Percentiles rank a stretch among this genome's conserved stretches.
Evolutionary conservation across 768 basidiomycete species (phyloP).

Genomic region (Leccinum variicolor): DNA sequence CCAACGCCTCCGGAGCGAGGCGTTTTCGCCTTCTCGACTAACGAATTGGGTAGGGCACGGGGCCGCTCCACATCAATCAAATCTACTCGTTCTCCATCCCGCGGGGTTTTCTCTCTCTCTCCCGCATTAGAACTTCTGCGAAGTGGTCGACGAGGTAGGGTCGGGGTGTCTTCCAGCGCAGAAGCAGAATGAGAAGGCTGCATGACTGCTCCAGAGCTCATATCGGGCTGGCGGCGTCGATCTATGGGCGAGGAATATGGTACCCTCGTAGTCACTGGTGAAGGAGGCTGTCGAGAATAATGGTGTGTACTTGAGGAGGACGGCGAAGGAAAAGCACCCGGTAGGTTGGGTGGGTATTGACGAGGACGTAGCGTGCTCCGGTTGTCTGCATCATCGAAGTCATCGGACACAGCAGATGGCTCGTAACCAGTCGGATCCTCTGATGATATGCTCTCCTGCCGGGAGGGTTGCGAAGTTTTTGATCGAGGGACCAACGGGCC

Average conservation of each 20-base stretch:
- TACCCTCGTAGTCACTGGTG: slow-evolving; percentile 30
- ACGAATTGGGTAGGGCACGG: slow-evolving; percentile 13
- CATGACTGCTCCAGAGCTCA: slow-evolving; percentile 16
- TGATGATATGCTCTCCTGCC: slow-evolving; percentile 71
- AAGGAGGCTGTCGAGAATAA: slow-evolving; percentile 37
- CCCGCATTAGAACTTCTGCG: slow-evolving; percentile 29
- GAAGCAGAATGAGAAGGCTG: slow-evolving; percentile 28
- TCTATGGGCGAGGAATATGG: slow-evolving; percentile 22
- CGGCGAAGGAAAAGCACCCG: slow-evolving; percentile 26
- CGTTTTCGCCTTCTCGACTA: slow-evolving; percentile 15
- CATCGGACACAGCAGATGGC: slow-evolving; percentile 49
- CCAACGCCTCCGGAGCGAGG: slow-evolving; percentile 14
- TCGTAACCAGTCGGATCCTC: slow-evolving; percentile 67
- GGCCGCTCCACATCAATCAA: slow-evolving; percentile 18
- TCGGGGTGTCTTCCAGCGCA: slow-evolving; percentile 30
- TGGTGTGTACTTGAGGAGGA: slow-evolving; percentile 40
- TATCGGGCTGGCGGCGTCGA: slow-evolving; percentile 27
- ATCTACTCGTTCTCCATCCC: slow-evolving; percentile 25
- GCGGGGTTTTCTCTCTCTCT: slow-evolving; percentile 20
- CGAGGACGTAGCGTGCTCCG: slow-evolving; percentile 45
- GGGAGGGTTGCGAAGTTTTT: slow-evolving; percentile 47
- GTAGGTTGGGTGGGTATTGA: slow-evolving; percentile 27
- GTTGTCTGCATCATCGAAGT: slow-evolving; percentile 56
- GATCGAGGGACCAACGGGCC: slow-evolving; percentile 50
- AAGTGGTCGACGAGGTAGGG: slow-evolving; percentile 22